Evolutionary conservation across 148 eudicot genomes (phyloP), one percentile per base, ranked within the genome.

Genomic region (Nyssa sinensis): DNA sequence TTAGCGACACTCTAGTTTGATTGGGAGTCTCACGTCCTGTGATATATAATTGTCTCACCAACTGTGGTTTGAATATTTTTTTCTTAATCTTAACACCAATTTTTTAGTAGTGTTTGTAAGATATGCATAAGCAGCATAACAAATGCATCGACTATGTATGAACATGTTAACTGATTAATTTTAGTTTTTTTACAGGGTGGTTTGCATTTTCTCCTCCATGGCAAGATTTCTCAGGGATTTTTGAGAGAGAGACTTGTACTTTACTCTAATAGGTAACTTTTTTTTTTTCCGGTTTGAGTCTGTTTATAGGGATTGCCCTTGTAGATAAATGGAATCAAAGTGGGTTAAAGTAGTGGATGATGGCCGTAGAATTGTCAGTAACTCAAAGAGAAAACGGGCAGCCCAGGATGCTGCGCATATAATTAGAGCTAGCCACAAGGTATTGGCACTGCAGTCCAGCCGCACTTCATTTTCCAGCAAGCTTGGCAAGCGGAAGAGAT

Each of bases 281-380:
- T n/a, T n/a, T n/a, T n/a, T 67, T 70, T 80, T 85, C 71, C 67
- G 80, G 74, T 80, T 78, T 87, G 33, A 76, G 82, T 84, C 79
- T 73, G 80, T 72, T 60, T 79, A 67, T 73, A 84, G 88, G 82
- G 73, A 83, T 86, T 81, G 90, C 80, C 81, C 78, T 70, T 70
- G 78, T 78, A 31, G 77, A 72, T 74, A 75, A 75, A 94, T 94
- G 98, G 91, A 92, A 75, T 75, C 85, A 57, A 78, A 83, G 75
- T 80, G 67, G 87, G 90, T 73, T 79, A 88, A 90, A 95, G 94
- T 74, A 70, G 91, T 80, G 93, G 93, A 75, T 90, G 88, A 77
- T 78, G 67, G 84, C 29, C 81, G 84, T 27, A 67, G 77, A 29
- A 82, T 79, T 41, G 74, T 74, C 53, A 81, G 84, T 82, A 85